A percentile compares a stretch with the other conserved stretches of the same genome.
phyloP scores from a whole-genome alignment of 345 rosid species.

The Conringia planisiliqua region DNA sequence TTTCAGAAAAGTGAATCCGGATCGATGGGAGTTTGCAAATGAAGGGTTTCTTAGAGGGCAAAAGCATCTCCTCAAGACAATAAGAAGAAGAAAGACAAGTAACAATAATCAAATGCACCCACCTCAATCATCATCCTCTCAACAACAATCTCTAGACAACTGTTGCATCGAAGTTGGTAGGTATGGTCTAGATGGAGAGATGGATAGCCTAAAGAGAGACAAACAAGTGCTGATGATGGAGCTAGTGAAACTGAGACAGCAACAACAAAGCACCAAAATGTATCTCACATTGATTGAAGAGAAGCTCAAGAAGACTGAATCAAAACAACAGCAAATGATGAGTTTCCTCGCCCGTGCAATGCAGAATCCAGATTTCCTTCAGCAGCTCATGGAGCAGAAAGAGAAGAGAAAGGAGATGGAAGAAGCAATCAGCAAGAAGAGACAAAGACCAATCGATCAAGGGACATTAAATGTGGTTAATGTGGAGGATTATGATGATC shows the following conservation, averaged over 20 bases:
- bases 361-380: slow-evolving; percentile 60
- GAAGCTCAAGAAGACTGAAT: slow-evolving; percentile 52
- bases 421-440: slow-evolving; percentile 52
- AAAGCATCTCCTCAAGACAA: slow-evolving; percentile 58
- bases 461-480: slow-evolving; percentile 32
- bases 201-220: slow-evolving; percentile 53
- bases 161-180: slow-evolving; percentile 63
- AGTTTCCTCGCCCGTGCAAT: slow-evolving; percentile 68
- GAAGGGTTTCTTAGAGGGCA: slow-evolving; percentile 74
- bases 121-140: slow-evolving; percentile 30
- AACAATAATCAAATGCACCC: slow-evolving; percentile 26
- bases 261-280: slow-evolving; percentile 53
- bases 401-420: slow-evolving; percentile 52
- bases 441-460: slow-evolving; percentile 49
- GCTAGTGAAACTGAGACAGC: slow-evolving; percentile 60
- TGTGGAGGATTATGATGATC: slow-evolving; percentile 17
- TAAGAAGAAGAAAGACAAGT: slow-evolving; percentile 53
- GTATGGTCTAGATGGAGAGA: slow-evolving; percentile 61
- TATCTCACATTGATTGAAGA: slow-evolving; percentile 51
- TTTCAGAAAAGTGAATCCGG: slow-evolving; percentile 93
- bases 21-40: slow-evolving; percentile 86
- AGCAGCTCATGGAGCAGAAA: slow-evolving; percentile 49
- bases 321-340: slow-evolving; percentile 70
- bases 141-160: slow-evolving; percentile 45
- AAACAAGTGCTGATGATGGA: slow-evolving; percentile 62